A percentile compares a stretch with the other conserved stretches of the same genome.
Evolutionary conservation across 768 basidiomycete species (phyloP).

Genomic region (Clitopilus hobsonii): DNA sequence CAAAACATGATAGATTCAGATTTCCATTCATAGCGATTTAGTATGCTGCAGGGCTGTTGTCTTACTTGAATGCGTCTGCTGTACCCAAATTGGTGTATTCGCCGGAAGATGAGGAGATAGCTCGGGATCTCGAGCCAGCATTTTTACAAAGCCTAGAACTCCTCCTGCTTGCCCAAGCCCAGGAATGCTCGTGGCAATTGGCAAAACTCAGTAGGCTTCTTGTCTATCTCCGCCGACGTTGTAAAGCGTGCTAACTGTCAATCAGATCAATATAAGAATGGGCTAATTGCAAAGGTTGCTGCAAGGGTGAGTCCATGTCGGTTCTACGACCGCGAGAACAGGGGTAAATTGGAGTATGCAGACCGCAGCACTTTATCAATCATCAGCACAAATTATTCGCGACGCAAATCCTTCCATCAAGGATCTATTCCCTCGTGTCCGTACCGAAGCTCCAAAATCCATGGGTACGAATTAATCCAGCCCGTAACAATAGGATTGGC

Average conservation of each 20-base stretch:
- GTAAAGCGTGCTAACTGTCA: constrained; percentile 2
- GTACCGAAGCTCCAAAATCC: neutral
- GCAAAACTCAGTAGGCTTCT: constrained; percentile 67
- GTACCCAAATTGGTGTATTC: constrained; percentile 47
- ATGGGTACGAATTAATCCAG: neutral
- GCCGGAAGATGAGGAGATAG: constrained; percentile 46
- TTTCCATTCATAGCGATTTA: constrained; percentile 8
- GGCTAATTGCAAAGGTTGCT: constrained; percentile 78
- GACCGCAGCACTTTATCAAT: constrained; percentile 63
- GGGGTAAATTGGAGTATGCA: constrained; percentile 17
- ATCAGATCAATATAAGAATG: constrained; percentile 71
- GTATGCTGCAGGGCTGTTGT: constrained; percentile 73
- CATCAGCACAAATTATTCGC: constrained; percentile 38
- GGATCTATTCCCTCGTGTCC: constrained; percentile 50
- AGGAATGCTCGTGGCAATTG: constrained; percentile 95
- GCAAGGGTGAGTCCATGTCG: constrained; percentile 44
- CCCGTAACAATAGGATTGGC: constrained; percentile 59
- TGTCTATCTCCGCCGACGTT: constrained; percentile 1
- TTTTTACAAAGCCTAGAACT: constrained; percentile 62
- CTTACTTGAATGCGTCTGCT: constrained; percentile 50
- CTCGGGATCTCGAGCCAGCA: constrained; percentile 60
- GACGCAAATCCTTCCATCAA: constrained; percentile 39
- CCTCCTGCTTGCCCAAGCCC: constrained; percentile 90
- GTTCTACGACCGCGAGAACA: neutral
- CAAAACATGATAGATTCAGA: constrained; percentile 1